Base-by-base conservation (phyloP, 108 stramenopile genomes). In the Pseudonitzschia delicatissima region DNA sequence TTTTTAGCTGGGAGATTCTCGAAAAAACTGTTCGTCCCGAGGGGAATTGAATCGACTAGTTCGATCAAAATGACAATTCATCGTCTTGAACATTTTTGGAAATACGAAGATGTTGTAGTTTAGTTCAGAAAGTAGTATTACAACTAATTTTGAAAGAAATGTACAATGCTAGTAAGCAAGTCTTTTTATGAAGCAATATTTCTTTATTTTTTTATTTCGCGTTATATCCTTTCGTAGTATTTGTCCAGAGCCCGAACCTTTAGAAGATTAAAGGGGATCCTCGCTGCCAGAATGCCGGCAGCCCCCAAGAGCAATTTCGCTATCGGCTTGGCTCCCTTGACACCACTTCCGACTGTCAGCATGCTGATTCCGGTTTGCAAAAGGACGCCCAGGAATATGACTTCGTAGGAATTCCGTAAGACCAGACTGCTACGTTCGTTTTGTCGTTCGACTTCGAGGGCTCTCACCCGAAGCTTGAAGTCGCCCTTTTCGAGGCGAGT, bases 381-480 rank as follows among this genome's bases (percentile, higher is more conserved):
- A 25, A 92, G 74, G 8, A 92, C 57, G 28, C 88, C 78, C 3
- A 87, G 72, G 15, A 92, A 44, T 4, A 92, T 81, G 18, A 83
- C 91, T 32, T 84, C 79, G 57, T 90, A 90, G 15, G 75, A 85
- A 58, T 91, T 94, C 53, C 79, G 77, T 66, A 94, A 90, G 33
- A 90, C 87, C 28, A 94, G 49, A 52, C 88, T 92, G 72, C 84
- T 85, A 57, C 94, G 63, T 28, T 93, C 85, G 45, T 94, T 83
- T 71, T 87, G 84, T 61, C 92, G 64, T 74, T 97, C 97, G 20
- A 93, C 86, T 67, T 97, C 95, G 50, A 94, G 70, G 9, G 95
- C 92, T 55, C 97, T 81, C 23, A 96, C 96, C 34, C 96, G 77
- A 2, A 96, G 79, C 74, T 94, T 96, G 57, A 98, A 87, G 48